These are phyloP conservation scores for Tolypocladium tropicale DNA, from an alignment of 2,329 filamentous ascomycete species.

Conservation along the genomic window DNA sequence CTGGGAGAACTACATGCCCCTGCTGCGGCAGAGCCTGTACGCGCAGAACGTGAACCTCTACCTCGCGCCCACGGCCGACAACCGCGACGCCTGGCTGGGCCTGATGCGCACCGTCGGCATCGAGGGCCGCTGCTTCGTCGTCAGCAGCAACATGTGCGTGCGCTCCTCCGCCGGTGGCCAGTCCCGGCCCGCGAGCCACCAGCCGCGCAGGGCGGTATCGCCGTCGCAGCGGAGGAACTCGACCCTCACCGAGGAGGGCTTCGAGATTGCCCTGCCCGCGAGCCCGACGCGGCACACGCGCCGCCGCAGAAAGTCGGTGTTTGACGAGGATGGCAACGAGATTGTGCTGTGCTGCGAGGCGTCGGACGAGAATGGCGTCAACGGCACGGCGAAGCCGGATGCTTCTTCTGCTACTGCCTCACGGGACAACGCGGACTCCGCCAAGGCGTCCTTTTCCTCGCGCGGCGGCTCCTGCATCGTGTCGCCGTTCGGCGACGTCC, in stretches of 20 bases:
- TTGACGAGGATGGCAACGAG: conserved; percentile 45
- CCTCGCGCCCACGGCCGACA: conserved; percentile 82
- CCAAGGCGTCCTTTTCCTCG: conserved; percentile 27
- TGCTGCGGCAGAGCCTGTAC: conserved; percentile 76
- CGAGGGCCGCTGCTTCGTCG: conserved; percentile 77
- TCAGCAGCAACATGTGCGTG: conserved; percentile 78
- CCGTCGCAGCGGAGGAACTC: conserved; percentile 18
- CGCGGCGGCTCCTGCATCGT: conserved; percentile 78
- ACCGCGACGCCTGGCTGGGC: conserved; percentile 68
- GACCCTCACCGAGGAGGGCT: conserved; percentile 33
- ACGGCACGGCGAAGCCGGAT: background rate
- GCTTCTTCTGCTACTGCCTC: background rate
- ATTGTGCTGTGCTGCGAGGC: conserved; percentile 33
- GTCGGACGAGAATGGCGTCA: conserved; percentile 11
- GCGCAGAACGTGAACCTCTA: conserved; percentile 87
- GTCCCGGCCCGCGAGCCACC: too few relatives aligned
- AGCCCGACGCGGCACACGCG: background rate
- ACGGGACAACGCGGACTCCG: background rate
- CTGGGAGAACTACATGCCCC: conserved; percentile 96
- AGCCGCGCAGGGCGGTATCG: background rate
- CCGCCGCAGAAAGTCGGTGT: conserved; percentile 25
- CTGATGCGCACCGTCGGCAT: conserved; percentile 74
- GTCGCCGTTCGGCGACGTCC: conserved; percentile 66
- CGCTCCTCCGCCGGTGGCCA: background rate
- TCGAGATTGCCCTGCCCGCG: conserved; percentile 34